phyloP scores from a whole-genome alignment of 805 yeast species.

The Yarrowia bubula region DNA sequence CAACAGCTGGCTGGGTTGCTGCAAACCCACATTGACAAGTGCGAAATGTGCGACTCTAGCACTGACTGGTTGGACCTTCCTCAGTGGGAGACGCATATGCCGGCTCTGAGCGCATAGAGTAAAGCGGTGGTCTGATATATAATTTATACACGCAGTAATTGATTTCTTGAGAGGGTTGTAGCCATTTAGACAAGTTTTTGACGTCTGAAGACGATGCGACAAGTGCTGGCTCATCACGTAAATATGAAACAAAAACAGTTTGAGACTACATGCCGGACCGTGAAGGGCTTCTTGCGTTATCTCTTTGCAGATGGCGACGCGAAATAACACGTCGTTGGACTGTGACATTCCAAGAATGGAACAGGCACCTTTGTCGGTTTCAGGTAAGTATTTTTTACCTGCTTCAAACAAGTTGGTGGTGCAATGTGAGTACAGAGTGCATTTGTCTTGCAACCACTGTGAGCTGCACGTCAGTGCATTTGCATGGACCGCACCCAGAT shows the following conservation, averaged over 20 bases:
- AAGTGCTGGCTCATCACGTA: not conserved
- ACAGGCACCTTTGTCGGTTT: constrained; percentile 8
- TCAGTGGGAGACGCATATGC: constrained; percentile 6
- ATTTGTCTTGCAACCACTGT: constrained; percentile 8
- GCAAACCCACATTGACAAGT: constrained; percentile 13
- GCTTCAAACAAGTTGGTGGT: not conserved
- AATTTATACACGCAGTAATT: constrained; percentile 17
- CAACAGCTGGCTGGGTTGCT: not conserved
- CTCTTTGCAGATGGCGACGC: not conserved
- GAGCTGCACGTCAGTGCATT: constrained; percentile 2
- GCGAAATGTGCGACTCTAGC: constrained; percentile 19
- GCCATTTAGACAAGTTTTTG: too few relatives aligned
- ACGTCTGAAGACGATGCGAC: not conserved
- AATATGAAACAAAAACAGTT: constrained; percentile 2
- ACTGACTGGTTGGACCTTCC: constrained; percentile 17
- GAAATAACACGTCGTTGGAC: not conserved
- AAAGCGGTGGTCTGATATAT: not conserved
- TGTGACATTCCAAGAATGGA: not conserved
- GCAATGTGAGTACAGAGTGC: not conserved
- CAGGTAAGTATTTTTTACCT: not conserved
- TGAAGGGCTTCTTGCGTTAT: constrained; percentile 1
- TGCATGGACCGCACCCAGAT: not conserved
- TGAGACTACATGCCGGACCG: not conserved
- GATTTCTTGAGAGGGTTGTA: not conserved
- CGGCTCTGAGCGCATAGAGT: constrained; percentile 1